Conservation (phyloP, 2,329 filamentous ascomycete genomes). For the Stylonectria norvegica region DNA sequence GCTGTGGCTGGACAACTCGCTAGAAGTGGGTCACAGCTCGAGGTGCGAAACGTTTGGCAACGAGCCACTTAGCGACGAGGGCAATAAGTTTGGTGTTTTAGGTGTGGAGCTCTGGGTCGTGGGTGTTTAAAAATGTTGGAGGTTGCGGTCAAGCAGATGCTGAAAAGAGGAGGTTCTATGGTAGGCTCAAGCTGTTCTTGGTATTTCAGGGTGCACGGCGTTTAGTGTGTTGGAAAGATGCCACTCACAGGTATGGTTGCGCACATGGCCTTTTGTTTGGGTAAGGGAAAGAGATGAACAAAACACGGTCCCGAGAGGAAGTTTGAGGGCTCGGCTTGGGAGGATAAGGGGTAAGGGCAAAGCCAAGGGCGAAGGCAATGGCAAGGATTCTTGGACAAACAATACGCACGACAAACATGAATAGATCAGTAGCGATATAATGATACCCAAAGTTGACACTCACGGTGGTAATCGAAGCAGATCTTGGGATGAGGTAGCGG, state of each 20-base stretch:
- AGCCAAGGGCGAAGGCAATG: too few species aligned
- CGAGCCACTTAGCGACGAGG: slow-evolving; percentile 87
- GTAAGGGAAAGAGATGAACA: too few species aligned
- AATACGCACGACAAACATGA: background rate
- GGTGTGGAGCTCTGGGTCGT: slow-evolving; percentile 94
- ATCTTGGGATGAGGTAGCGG: too few species aligned
- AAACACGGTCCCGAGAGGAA: too few species aligned
- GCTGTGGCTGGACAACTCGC: slow-evolving; percentile 83
- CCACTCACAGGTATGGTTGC: too few species aligned
- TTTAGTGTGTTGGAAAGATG: slow-evolving; percentile 14
- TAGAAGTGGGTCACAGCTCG: slow-evolving; percentile 80
- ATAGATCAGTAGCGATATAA: slow-evolving; percentile 18
- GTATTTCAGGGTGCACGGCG: slow-evolving; percentile 10
- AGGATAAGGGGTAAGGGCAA: too few species aligned
- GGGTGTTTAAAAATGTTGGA: slow-evolving; percentile 44
- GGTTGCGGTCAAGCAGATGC: background rate
- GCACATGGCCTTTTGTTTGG: background rate
- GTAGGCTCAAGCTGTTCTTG: slow-evolving; percentile 4
- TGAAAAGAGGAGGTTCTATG: background rate
- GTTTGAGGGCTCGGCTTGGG: too few species aligned
- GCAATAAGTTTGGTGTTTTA: slow-evolving; percentile 84
- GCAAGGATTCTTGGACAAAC: too few species aligned
- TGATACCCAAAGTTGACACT: slow-evolving; percentile 30
- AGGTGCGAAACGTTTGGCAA: slow-evolving; percentile 91
- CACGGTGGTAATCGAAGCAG: too few species aligned